These are phyloP conservation scores for Acrocalymma vagum DNA, from an alignment of 2,329 filamentous ascomycete species.

Conservation along the genomic window DNA sequence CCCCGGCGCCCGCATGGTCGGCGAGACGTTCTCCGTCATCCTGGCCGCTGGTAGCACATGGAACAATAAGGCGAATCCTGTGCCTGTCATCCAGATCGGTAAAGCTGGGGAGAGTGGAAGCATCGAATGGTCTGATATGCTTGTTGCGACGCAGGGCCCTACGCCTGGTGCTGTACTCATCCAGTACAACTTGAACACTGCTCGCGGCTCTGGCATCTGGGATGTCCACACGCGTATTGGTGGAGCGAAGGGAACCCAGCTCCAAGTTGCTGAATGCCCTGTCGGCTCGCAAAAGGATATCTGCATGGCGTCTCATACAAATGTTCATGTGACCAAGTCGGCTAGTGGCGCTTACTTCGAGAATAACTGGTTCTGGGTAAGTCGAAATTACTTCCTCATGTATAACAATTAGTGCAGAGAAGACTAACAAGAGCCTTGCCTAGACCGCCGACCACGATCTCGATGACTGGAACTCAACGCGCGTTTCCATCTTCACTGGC, in stretches of 20 bases:
- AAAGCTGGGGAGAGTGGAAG: constrained; percentile 69
- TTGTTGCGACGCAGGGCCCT: constrained; percentile 75
- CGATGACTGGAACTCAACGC: constrained; percentile 75
- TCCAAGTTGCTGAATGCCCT: constrained; percentile 79
- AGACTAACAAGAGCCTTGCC: too few relatives aligned
- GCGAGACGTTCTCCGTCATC: constrained; percentile 85
- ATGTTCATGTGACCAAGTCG: constrained; percentile 59
- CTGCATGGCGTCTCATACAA: constrained; percentile 75
- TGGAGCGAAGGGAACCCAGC: constrained; percentile 78
- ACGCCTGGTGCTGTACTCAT: constrained; percentile 75
- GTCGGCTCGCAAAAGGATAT: constrained; percentile 70
- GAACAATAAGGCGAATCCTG: constrained; percentile 61
- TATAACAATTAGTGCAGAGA: background rate
- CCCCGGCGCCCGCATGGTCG: constrained; percentile 80
- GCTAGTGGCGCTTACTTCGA: constrained; percentile 76
- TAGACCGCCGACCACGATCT: constrained; percentile 86
- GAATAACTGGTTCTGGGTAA: constrained; percentile 86
- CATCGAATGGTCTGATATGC: constrained; percentile 77
- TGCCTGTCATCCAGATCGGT: constrained; percentile 73
- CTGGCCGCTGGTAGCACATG: constrained; percentile 74
- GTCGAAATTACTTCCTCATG: constrained; percentile 2
- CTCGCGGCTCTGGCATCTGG: constrained; percentile 72
- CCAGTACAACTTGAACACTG: constrained; percentile 72
- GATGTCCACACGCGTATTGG: constrained; percentile 89
- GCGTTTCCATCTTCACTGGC: constrained; percentile 86